Conservation (phyloP, 2,329 filamentous ascomycete species). For the Talaromyces atroroseus region DNA sequence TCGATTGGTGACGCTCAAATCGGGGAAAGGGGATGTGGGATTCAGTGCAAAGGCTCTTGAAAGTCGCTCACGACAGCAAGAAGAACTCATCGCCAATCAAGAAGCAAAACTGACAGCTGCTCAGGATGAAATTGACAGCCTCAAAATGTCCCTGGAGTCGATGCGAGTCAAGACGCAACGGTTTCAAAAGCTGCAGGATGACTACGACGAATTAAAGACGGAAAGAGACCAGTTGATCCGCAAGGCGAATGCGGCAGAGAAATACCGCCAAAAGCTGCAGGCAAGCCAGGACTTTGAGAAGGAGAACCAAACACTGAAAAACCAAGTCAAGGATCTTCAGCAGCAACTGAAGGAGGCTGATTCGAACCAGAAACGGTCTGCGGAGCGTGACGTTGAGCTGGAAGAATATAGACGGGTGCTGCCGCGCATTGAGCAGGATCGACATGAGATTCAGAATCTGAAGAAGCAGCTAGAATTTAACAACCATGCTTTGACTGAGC, state of each 20-base stretch:
- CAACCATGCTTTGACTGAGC: constrained; percentile 42
- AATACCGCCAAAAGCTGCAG: constrained; percentile 46
- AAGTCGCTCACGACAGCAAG: constrained; percentile 56
- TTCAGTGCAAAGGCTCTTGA: constrained; percentile 39
- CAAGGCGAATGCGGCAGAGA: constrained; percentile 46
- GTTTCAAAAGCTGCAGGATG: constrained; percentile 44
- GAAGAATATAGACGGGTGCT: constrained; percentile 43
- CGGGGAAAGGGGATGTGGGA: constrained; percentile 44
- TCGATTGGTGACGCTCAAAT: constrained; percentile 48
- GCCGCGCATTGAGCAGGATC: constrained; percentile 44
- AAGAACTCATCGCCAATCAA: constrained; percentile 65
- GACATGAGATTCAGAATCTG: constrained; percentile 43
- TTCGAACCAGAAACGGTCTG: constrained; percentile 35
- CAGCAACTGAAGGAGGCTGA: constrained; percentile 43
- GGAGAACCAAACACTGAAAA: constrained; percentile 43
- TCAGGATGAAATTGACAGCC: constrained; percentile 40
- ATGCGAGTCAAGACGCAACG: constrained; percentile 42
- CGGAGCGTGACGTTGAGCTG: constrained; percentile 38
- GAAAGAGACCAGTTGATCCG: constrained; percentile 42
- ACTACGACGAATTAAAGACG: constrained; percentile 46
- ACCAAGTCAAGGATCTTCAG: constrained; percentile 43
- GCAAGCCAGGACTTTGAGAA: constrained; percentile 46
- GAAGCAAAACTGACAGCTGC: constrained; percentile 59
- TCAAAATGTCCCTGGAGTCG: constrained; percentile 41
- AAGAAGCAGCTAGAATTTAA: constrained; percentile 47